Base-by-base conservation (phyloP, 2,329 filamentous ascomycete genomes). In the Microdochium nivale region DNA sequence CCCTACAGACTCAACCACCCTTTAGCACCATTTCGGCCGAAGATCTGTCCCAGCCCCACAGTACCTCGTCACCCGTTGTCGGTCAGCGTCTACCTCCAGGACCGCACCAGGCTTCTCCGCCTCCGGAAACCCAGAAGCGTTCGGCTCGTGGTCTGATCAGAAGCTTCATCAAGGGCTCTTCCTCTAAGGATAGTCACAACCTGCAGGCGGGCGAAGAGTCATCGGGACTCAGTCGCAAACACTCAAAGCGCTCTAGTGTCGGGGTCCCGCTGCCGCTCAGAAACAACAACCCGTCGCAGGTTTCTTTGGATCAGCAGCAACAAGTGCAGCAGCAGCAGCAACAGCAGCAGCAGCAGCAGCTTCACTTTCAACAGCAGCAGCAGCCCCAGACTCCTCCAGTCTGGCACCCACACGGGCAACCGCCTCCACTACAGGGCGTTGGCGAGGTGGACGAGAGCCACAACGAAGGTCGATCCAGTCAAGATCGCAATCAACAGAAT, bases 131-230 rank as follows among this genome's bases (percentile, higher is more conserved):
- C 50, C 66, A 78, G 54, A 76, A 77, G 60, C 74, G 75, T 54
- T 78, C 74, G 46, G 74, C 76, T 44, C 73, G 77, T 56, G 77
- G 75, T 59, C 65, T 80, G 55, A 73, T 81, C 64, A 80, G 75
- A 65, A 77, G 73, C 58, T 75, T 81, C 56, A 72, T 80, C 55
- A 68, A 69, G 52, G 70, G 73, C 56, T 70, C 70, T 48, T 64
- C 66, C 61, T 60, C 59, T 60, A 44, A 44, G 13, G 40, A 44
- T 7, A 24, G 40, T 24, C 46, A 30, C 19, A 47, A 47, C 14
- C 14, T 8, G 3, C 24, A 47, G 13, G 14, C 24, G 3, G 24
- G 46, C 23, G 24, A 25, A 27, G 24, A 47, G 57, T 47, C 60
- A 61, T 47, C 63, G 65, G 48, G 46, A 10, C 3, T 47, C 9